Percentiles rank a stretch among this genome's conserved stretches.
phyloP scores from a whole-genome alignment of 1,139 yeast species.

The Debaryomyces coudertii region DNA sequence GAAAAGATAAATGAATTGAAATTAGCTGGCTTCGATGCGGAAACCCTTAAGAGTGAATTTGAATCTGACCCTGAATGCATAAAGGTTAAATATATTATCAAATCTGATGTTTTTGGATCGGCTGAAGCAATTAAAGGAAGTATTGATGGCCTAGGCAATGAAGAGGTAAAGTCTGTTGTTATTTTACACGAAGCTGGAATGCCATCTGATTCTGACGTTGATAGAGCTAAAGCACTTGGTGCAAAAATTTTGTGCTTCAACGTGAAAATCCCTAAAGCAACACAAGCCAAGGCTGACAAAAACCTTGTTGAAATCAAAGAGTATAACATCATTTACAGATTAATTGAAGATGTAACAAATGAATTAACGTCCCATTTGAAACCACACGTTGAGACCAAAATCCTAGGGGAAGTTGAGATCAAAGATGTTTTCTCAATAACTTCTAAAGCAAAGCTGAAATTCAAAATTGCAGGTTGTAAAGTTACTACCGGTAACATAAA shows the following conservation, averaged over 20 bases:
- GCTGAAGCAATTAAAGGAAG: slow-evolving; percentile 72
- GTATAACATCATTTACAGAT: slow-evolving; percentile 82
- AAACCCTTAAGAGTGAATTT: slow-evolving; percentile 31
- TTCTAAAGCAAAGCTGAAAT: slow-evolving; percentile 46
- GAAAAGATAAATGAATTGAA: slow-evolving; percentile 58
- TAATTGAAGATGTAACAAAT: slow-evolving; percentile 81
- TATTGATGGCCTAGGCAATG: slow-evolving; percentile 79
- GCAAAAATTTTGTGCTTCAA: slow-evolving; percentile 84
- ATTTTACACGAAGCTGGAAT: slow-evolving; percentile 80
- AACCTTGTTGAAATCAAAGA: slow-evolving; percentile 62
- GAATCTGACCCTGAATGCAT: slow-evolving; percentile 30
- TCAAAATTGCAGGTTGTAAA: slow-evolving; percentile 85
- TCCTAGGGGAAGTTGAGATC: slow-evolving; percentile 68
- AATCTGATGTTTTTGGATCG: slow-evolving; percentile 84
- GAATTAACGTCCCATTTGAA: slow-evolving; percentile 62
- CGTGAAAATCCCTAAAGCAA: slow-evolving; percentile 66
- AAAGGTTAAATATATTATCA: slow-evolving; percentile 66
- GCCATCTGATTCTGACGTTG: slow-evolving; percentile 82
- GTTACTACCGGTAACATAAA: slow-evolving; percentile 72
- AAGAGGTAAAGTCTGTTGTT: slow-evolving; percentile 72
- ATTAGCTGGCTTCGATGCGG: slow-evolving; percentile 57
- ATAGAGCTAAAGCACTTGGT: slow-evolving; percentile 73
- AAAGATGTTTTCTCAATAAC: slow-evolving; percentile 75
- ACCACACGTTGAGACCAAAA: slow-evolving; percentile 71
- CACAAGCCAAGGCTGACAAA: slow-evolving; percentile 60